A percentile compares a stretch with the other conserved stretches of the same genome.
Evolutionary conservation across 768 basidiomycete genomes (phyloP).

Genomic region (Mycena maculata): DNA sequence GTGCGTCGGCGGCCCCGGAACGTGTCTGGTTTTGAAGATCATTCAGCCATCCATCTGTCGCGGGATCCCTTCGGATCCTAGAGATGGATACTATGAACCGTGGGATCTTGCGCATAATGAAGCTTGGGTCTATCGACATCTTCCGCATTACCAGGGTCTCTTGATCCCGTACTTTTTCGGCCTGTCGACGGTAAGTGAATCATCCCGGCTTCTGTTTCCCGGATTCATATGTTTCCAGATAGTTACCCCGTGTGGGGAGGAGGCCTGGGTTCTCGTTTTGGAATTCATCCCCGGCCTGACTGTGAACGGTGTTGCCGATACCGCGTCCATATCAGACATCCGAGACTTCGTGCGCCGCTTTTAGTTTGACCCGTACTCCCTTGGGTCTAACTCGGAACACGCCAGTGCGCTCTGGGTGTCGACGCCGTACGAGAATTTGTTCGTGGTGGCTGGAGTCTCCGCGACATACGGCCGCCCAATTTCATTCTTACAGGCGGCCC

Average conservation of each 20-base stretch:
- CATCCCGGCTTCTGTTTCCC: neutral
- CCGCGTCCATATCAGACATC: constrained; percentile 11
- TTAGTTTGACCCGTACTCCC: neutral
- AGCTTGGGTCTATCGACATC: constrained; percentile 24
- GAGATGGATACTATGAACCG: too few relatives aligned
- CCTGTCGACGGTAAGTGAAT: constrained; percentile 10
- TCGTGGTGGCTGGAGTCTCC: constrained; percentile 11
- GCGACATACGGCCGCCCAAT: constrained; percentile 19
- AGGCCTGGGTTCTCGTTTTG: constrained; percentile 24
- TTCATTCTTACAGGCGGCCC: constrained; percentile 16
- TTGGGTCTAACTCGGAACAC: too few relatives aligned
- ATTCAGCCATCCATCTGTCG: too few relatives aligned
- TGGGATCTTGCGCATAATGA: constrained; percentile 21
- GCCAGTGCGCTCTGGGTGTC: constrained; percentile 17
- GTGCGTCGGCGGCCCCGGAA: too few relatives aligned
- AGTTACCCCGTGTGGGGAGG: constrained; percentile 18
- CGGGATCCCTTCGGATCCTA: too few relatives aligned
- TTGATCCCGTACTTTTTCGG: constrained; percentile 29
- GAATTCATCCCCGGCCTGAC: constrained; percentile 25
- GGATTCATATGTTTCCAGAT: constrained; percentile 11
- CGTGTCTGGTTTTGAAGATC: too few relatives aligned
- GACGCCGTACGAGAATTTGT: constrained; percentile 11
- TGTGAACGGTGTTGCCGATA: constrained; percentile 6
- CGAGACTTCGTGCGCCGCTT: constrained; percentile 18
- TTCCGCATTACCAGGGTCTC: constrained; percentile 14